Evolutionary conservation across 2,329 filamentous ascomycete species (phyloP), one percentile per base, ranked within the genome.

Genomic region (Coniochaeta pulveracea): DNA sequence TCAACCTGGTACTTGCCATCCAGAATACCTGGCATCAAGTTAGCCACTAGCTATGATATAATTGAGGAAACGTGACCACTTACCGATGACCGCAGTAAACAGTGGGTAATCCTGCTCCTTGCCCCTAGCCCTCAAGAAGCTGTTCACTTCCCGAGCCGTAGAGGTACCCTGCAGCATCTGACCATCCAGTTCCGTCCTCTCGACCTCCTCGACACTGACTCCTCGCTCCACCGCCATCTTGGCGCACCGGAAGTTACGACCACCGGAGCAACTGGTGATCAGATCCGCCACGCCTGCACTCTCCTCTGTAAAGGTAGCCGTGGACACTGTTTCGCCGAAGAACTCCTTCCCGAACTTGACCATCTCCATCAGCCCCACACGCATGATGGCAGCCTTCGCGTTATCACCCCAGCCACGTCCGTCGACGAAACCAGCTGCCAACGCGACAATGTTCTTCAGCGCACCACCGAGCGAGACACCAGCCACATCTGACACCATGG

Each of bases 361-460:
- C 80, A 95, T 94, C 61, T 98, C 91, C 47, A 95, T 70, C 28
- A 98, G 74, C 6, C 91, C 91, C 14, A 96, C 81, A 26, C 91
- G 83, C 85, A 98, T 96, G 39, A 98, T 80, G 28, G 91, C 91
- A n/a, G 91, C 86, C 64, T 98, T 96, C 44, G 89, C 89, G 47
- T 96, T 98, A 64, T 96, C 88, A 50, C 91, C 91, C 89, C 91
- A 98, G 43, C 89, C 89, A 40, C 89, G 75, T 22, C 91, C 91
- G 43, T 94, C 85, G 27, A 96, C 86, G 57, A 93, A 98, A 37
- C 91, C 91, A 19, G 91, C 88, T 5, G 86, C 89, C 12, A 98
- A 65, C 5, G 91, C 91, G 35, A 98, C 85, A 43, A 98, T 80
- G 64, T 98, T 98, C 69, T 98, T 98, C 46, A 98, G 66, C 0